phyloP scores from a whole-genome alignment of 768 basidiomycete genomes.

The Obba rivulosa region DNA sequence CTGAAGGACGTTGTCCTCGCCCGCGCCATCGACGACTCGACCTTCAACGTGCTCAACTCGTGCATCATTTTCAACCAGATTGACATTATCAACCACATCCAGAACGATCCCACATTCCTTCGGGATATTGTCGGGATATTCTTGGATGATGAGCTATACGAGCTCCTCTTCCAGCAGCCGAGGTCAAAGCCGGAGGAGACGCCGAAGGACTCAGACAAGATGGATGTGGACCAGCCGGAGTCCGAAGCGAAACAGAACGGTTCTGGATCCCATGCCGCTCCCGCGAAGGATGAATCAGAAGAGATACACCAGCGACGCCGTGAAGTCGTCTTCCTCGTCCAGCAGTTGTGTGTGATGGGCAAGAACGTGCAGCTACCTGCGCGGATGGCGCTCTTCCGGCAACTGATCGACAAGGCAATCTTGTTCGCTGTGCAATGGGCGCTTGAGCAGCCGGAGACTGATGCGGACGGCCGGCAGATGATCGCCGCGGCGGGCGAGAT shows the following conservation, averaged over 20 bases:
- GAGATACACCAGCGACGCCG: conserved; percentile 53
- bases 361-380: conserved; percentile 92
- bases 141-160: conserved; percentile 59
- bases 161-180: conserved; percentile 11
- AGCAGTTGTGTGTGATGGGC: conserved; percentile 91
- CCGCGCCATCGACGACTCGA: conserved; percentile 90
- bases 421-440: conserved; percentile 94
- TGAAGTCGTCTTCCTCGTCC: conserved; percentile 82
- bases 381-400: conserved; percentile 80
- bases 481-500: conserved; percentile 84
- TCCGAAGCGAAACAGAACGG: conserved; percentile 41
- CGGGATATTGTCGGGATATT: conserved; percentile 73
- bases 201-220: conserved; percentile 21
- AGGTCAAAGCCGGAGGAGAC: conserved; percentile 16
- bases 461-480: conserved; percentile 45
- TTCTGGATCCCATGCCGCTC: background rate
- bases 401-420: conserved; percentile 83
- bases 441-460: conserved; percentile 60
- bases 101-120: conserved; percentile 71
- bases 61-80: conserved; percentile 99
- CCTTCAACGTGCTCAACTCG: conserved; percentile 94
- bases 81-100: conserved; percentile 91
- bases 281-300: conserved; percentile 33
- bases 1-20: conserved; percentile 98
- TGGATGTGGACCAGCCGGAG: conserved; percentile 22